Base-by-base conservation (phyloP, 768 basidiomycete genomes). In the Agrocybe pediades region DNA sequence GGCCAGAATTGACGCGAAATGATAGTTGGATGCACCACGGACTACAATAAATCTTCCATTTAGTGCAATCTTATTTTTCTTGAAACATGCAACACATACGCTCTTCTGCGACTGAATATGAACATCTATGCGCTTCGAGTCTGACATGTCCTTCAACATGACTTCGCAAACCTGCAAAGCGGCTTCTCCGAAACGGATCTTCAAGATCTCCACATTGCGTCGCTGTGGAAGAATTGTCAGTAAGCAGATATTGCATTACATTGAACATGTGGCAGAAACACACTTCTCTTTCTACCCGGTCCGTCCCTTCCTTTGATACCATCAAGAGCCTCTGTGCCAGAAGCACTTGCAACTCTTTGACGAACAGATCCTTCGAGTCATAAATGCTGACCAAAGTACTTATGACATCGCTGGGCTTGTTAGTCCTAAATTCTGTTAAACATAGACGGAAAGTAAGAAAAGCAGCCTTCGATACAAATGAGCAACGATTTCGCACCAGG, bases 1-100 rank as follows among this genome's bases (percentile, higher is more conserved):
- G 97, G 97, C 97, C 97, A 99, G 71, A 98, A 99, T 62, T 96
- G 87, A 11, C 86, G 82, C 9, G 97, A 98, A 33, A 98, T 89
- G 62, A 99, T 87, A 0, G 88, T 90, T 1, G 95, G 92, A 62
- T 95, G 92, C 2, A 98, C 74, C 15, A 85, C 74, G 6, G 84
- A 83, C 87, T 92, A 54, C 16, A 21, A 46, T 21, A 9, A 42
- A 9, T 48, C 46, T 15, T 26, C 46, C 20, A 23, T 24, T 16
- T 24, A 43, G 17, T 7, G 9, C 21, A 17, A 25, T 8, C 9
- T 1, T n/a, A 13, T 26, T n/a, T 5, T 25, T 16, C 11, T 20
- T 27, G 9, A 20, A n/a, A 48, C 9, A 36, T n/a, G n/a, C n/a
- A 0, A 26, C 9, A 29, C 86, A 60, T 62, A 93, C 92, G 44